Base-by-base conservation (phyloP, 805 yeast species). In the Suhomyces vadensis region DNA sequence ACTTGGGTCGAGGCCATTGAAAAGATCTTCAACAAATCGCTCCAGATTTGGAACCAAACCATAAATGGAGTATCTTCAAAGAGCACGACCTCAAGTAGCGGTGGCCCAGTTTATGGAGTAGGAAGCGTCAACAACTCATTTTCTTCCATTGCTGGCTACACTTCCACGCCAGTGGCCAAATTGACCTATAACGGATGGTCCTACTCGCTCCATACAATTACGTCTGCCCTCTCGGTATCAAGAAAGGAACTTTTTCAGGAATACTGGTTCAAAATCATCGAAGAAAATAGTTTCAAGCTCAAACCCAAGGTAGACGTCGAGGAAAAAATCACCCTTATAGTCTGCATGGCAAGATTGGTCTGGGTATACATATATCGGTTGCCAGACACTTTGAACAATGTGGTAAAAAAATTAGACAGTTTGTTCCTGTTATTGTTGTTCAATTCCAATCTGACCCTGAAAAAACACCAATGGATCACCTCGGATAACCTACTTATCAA, bases 291-390 rank as follows among this genome's bases (percentile, higher is more conserved):
- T n/a, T 68, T 67, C 36, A 81, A 81, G 45, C 69, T 87, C 31
- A 86, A 83, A 55, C 83, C 88, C 3, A 87, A 87, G 43, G 59
- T 61, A 1, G 75, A 77, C 9, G 58, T 67, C 0, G 75, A 73
- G 39, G 71, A 64, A 22, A 80, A 84, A 53, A 72, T 79, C 0
- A 78, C 78, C 2, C 75, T 81, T 35, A 75, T 87, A 11, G 79
- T 80, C 0, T 82, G 91, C 44, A 65, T 85, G 3, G 76, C 95
- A 0, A 69, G 97, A 46, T 69, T 95, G 24, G 64, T 87, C 0
- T 94, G 99, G 99, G 95, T 91, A 0, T 94, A 87, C 58, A 67
- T 90, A 19, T 88, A 83, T 63, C 73, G 98, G 49, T 81, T 90
- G 51, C 79, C 95, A 0, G 99, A 95, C 53, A 85, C 97, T 0